These are phyloP conservation scores for Xylaria nigripes DNA, from an alignment of 495 filamentous ascomycete species.

Conservation along the genomic window DNA sequence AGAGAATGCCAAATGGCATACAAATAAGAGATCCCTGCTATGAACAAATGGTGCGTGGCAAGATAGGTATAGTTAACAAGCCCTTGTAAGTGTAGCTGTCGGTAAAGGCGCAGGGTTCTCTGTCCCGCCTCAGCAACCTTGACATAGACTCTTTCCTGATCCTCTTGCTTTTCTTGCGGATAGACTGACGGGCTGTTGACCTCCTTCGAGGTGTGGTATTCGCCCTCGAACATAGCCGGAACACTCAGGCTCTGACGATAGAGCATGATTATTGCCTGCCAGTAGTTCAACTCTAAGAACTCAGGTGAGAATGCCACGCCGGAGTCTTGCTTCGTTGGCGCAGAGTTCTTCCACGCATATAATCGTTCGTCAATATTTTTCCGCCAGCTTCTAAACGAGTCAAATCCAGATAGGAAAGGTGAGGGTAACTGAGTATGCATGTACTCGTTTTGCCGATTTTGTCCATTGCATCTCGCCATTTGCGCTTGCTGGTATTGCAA, in stretches of 20 bases:
- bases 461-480: conserved; percentile 46
- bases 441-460: conserved; percentile 56
- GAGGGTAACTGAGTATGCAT: conserved; percentile 74
- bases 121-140: conserved; percentile 93
- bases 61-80: conserved; percentile 94
- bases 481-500: conserved; percentile 81
- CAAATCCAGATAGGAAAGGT: conserved; percentile 75
- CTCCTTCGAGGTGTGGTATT: conserved; percentile 59
- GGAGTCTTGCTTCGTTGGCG: conserved; percentile 66
- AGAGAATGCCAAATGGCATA: conserved; percentile 97
- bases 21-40: conserved; percentile 93
- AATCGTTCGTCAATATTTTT: conserved; percentile 77
- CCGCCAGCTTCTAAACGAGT: conserved; percentile 81
- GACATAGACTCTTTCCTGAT: conserved; percentile 83
- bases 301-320: conserved; percentile 81
- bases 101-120: conserved; percentile 82
- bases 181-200: conserved; percentile 40
- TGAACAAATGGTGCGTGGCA: conserved; percentile 95
- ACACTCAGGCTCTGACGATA: conserved; percentile 87
- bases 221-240: conserved; percentile 73
- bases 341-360: conserved; percentile 77
- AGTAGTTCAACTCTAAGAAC: conserved; percentile 91
- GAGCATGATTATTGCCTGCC: conserved; percentile 95
- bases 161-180: conserved; percentile 55
- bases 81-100: conserved; percentile 77